Base-by-base conservation (phyloP, 805 yeast genomes). In the Metschnikowia cerradonensis region DNA sequence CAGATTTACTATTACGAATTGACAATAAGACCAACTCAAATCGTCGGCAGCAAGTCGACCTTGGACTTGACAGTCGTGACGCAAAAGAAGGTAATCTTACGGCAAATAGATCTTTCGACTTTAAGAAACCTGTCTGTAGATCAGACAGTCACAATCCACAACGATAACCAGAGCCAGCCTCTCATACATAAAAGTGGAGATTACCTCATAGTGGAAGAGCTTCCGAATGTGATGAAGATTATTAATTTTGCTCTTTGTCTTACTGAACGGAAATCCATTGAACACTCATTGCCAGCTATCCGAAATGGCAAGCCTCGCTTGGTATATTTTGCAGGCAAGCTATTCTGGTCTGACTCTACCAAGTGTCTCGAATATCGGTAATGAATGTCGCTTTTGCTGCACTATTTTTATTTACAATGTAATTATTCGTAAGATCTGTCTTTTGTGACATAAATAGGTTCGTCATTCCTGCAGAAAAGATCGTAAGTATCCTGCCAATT, bases 151-250 rank as follows among this genome's bases (percentile, higher is more conserved):
- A 35, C 48, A 20, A 41, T 55, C 32, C 50, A 48, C n/a, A 57
- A 55, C 23, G 54, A 50, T 40, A 57, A 57, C 26, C 53, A 49
- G 17, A 52, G 56, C 2, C 45, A 39, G 26, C 60, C 60, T n/a
- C 51, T 57, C 26, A 50, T 53, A 10, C 35, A 41, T 26, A 53
- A 34, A 15, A 8, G 19, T 4, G 40, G 34, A 10, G 48, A 52
- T 26, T 49, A 50, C 19, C 43, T 58, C 14, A 6, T 56, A n/a
- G 49, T 58, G 30, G 55, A 58, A 23, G 60, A 58, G 30, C 30
- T 52, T 6, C 44, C 38, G 6, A 35, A 36, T 7, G 44, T 22
- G 14, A 44, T 52, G 38, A 49, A 44, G 31, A 32, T 54, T 3
- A 39, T 54, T 17, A 51, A 52, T 14, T 31, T 47, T n/a, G 47